Percentiles rank a stretch among this genome's conserved stretches.
Conservation (phyloP, 1,139 yeast genomes). For the Lodderomyces theae region DNA sequence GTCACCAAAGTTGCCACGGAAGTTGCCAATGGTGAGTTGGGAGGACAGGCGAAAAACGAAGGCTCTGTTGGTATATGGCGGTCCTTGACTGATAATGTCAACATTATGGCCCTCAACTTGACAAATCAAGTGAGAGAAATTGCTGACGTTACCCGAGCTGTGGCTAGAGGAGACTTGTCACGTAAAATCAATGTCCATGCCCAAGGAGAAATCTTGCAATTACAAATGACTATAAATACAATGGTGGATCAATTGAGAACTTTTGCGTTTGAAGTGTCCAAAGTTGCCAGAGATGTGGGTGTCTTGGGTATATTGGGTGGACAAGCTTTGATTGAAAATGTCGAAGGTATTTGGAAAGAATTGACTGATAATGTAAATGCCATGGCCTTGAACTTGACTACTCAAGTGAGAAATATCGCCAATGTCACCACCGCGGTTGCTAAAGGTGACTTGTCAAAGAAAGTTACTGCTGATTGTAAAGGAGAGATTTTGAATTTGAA, state of each 20-base stretch:
- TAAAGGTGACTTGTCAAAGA: slow-evolving; percentile 81
- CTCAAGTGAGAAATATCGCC: slow-evolving; percentile 86
- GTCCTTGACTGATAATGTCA: slow-evolving; percentile 77
- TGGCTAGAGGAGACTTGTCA: slow-evolving; percentile 75
- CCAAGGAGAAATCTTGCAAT: slow-evolving; percentile 76
- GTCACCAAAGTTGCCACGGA: slow-evolving; percentile 85
- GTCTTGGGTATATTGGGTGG: slow-evolving; percentile 87
- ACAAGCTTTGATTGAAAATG: slow-evolving; percentile 79
- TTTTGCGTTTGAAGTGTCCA: slow-evolving; percentile 83
- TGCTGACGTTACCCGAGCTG: slow-evolving; percentile 85
- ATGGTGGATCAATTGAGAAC: slow-evolving; percentile 89
- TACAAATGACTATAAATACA: slow-evolving; percentile 76
- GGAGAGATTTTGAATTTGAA: slow-evolving; percentile 84
- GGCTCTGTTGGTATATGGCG: slow-evolving; percentile 89
- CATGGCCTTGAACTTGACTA: slow-evolving; percentile 83
- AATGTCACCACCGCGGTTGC: slow-evolving; percentile 92
- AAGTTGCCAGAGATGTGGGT: slow-evolving; percentile 88
- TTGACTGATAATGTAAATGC: slow-evolving; percentile 87
- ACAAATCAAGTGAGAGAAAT: slow-evolving; percentile 84
- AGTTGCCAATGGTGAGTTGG: slow-evolving; percentile 84
- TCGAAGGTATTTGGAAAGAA: slow-evolving; percentile 88
- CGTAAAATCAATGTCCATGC: slow-evolving; percentile 80
- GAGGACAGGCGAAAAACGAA: slow-evolving; percentile 83
- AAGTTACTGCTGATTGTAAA: slow-evolving; percentile 85
- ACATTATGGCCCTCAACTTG: slow-evolving; percentile 82